Conservation (phyloP, 164 flowering plant species). For the Magnolia sinica region DNA sequence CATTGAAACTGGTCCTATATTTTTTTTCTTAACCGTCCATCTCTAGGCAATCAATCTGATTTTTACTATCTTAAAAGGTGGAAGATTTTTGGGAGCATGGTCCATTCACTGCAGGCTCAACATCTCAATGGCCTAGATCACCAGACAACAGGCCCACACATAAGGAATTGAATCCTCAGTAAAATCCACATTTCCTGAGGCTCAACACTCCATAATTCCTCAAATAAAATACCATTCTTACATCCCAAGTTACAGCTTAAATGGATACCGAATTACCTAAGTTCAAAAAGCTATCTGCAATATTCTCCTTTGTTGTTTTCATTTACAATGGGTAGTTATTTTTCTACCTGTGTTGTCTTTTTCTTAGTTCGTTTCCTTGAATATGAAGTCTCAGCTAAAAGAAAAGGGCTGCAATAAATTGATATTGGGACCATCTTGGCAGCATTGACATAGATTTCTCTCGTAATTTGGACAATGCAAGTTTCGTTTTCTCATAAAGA, state of each 20-base stretch:
- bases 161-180: background rate
- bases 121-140: background rate
- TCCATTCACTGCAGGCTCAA: background rate
- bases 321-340: background rate
- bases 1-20: background rate
- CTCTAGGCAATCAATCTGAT: background rate
- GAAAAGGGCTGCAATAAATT: slow-evolving; percentile 2
- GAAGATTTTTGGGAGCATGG: too few species aligned
- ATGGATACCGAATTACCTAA: background rate
- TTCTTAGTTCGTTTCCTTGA: background rate
- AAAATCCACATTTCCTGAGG: background rate
- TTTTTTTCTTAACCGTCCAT: background rate
- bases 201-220: background rate
- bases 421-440: slow-evolving; percentile 16
- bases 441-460: background rate
- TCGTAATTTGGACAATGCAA: slow-evolving; percentile 12
- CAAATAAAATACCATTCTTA: slow-evolving; percentile 3
- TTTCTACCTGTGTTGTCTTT: background rate
- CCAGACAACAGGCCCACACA: background rate
- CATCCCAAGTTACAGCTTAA: slow-evolving; percentile 5
- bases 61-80: too few species aligned
- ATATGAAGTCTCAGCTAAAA: slow-evolving; percentile 1
- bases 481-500: background rate
- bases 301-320: background rate
- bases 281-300: background rate